Evolutionary conservation across 1,284 basidiomycete species (phyloP), one percentile per base, ranked within the genome.

Genomic region (Puccinia sorghi): DNA sequence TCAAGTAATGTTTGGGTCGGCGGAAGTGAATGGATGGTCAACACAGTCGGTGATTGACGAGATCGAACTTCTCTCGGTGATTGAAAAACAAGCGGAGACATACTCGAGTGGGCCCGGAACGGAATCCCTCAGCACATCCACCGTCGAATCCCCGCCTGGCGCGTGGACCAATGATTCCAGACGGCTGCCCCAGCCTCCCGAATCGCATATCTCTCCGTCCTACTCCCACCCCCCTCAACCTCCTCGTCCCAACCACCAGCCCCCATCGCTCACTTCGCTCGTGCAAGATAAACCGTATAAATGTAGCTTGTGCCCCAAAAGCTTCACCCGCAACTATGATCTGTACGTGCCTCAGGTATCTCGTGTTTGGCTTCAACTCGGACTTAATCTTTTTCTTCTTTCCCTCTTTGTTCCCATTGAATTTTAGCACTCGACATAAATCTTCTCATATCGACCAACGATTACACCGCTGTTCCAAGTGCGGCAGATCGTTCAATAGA

Each of bases 311-410:
- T 76, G 74, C 57, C 63, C 74, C 2, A 76, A 76, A 43, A 76
- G 63, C 41, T 76, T 76, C 39, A 76, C 74, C 39, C 27, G 74
- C 46, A 76, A 76, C 32, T 76, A 76, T 57, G 74, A 76, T 56
- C 48, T 76, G 74, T 76, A 9, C 1, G 74, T 76, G 15, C 0
- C 37, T 75, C 32, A 25, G 32, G n/a, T 25, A 56, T n/a, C 20
- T 9, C 25, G 27, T 63, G 3, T 5, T 63, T 43, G n/a, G 25
- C 9, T 37, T n/a, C 4, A 43, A 25, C 59, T 1, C 6, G 13
- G 11, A 50, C n/a, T 57, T 13, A n/a, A n/a, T 12, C 39, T 25
- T 37, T 12, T 48, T 41, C 12, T 22, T 56, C 22, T 32, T 8
- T 41, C 15, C 12, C 6, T 39, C 8, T 22, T 57, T 43, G 32